phyloP scores from a whole-genome alignment of 306 rosid genomes.

The Cicer pinnatifidum region DNA sequence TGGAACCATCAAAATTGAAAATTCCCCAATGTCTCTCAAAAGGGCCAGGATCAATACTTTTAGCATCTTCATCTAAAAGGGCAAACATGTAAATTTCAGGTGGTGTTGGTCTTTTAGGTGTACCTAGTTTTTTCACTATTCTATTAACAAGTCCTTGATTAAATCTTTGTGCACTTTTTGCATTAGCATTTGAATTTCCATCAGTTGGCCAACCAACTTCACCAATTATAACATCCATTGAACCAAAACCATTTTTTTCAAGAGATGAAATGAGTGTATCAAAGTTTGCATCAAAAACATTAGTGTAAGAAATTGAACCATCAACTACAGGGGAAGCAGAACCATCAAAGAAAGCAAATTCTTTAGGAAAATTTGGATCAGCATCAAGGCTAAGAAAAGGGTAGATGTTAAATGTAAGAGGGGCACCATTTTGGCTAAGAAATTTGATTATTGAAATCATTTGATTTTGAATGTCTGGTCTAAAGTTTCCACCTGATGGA shows the following conservation, averaged over 20 bases:
- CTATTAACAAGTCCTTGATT: slow-evolving; percentile 76
- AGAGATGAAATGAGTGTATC: slow-evolving; percentile 88
- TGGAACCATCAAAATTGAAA: slow-evolving; percentile 74
- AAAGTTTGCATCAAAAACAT: slow-evolving; percentile 88
- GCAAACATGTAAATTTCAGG: slow-evolving; percentile 76
- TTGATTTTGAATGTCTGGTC: slow-evolving; percentile 67
- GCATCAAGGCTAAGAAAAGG: slow-evolving; percentile 95
- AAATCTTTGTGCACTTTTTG: slow-evolving; percentile 64
- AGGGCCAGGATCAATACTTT: slow-evolving; percentile 80
- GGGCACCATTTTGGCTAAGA: slow-evolving; percentile 61
- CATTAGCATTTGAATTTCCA: slow-evolving; percentile 70
- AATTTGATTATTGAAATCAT: slow-evolving; percentile 74
- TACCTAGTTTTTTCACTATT: slow-evolving; percentile 60
- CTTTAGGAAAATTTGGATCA: slow-evolving; percentile 89
- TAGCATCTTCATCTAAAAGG: slow-evolving; percentile 80
- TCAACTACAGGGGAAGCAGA: slow-evolving; percentile 76
- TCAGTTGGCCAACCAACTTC: slow-evolving; percentile 99
- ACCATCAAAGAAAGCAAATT: slow-evolving; percentile 83
- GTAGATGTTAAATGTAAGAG: slow-evolving; percentile 86
- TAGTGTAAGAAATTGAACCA: slow-evolving; percentile 79
- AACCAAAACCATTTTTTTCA: slow-evolving; percentile 74
- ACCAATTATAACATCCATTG: slow-evolving; percentile 79
- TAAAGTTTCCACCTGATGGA: slow-evolving; percentile 88
- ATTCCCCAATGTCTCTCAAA: slow-evolving; percentile 96
- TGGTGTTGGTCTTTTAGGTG: slow-evolving; percentile 68